These are phyloP conservation scores for Trypanosoma cruzi DNA, from an alignment of 208 protist species.

Conservation along the genomic window DNA sequence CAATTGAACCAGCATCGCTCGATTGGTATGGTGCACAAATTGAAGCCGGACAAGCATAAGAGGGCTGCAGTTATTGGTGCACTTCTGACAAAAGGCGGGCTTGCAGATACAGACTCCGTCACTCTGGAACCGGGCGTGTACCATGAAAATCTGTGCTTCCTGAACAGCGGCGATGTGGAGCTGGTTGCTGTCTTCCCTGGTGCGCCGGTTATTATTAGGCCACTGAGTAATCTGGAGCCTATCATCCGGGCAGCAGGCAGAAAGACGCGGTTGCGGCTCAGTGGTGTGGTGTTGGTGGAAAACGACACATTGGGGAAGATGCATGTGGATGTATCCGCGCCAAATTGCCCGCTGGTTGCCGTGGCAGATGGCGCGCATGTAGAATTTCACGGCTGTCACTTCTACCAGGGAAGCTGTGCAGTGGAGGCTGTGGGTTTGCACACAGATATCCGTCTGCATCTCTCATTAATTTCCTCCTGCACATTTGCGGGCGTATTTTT, in stretches of 20 bases:
- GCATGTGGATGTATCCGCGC: conserved; percentile 1
- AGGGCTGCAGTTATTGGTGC: conserved; percentile 11
- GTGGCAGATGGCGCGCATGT: conserved; percentile 39
- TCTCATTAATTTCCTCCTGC: conserved; percentile 62
- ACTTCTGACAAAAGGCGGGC: background rate
- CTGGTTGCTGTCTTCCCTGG: conserved; percentile 58
- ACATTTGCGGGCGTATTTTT: conserved; percentile 53
- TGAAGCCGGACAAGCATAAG: conserved; percentile 11
- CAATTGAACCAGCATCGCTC: background rate
- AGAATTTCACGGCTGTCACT: conserved; percentile 54
- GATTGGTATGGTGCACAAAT: conserved; percentile 10
- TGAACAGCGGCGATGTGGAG: conserved; percentile 39
- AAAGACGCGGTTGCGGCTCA: conserved; percentile 30
- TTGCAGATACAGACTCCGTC: conserved; percentile 29
- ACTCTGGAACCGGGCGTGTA: conserved; percentile 66
- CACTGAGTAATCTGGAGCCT: conserved; percentile 41
- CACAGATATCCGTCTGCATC: conserved; percentile 39
- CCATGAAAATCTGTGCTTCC: conserved; percentile 46
- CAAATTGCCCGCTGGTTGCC: conserved; percentile 38
- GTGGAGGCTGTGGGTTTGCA: conserved; percentile 34
- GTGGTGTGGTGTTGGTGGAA: conserved; percentile 53
- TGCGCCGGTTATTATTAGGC: conserved; percentile 56
- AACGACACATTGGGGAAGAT: background rate
- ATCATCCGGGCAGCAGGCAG: conserved; percentile 46
- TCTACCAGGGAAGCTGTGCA: conserved; percentile 57